A percentile compares a stretch with the other conserved stretches of the same genome.
Conservation (phyloP, 1,139 yeast genomes). For the Magnusiomyces clavatus region DNA sequence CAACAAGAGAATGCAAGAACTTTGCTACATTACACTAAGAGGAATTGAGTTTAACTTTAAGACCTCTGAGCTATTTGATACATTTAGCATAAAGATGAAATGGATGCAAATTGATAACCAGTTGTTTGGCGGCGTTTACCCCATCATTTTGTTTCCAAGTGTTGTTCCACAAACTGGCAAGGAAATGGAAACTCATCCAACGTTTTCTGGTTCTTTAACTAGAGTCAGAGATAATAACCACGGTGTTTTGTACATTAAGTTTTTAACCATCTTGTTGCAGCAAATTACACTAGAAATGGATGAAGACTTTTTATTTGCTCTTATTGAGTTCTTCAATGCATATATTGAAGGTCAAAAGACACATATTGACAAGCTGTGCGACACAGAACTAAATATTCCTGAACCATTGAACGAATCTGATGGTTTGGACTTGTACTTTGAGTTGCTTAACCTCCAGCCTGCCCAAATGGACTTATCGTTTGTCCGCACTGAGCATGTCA, state of each 20-base stretch:
- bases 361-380: conserved; percentile 49
- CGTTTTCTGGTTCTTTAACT: conserved; percentile 78
- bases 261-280: conserved; percentile 81
- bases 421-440: conserved; percentile 78
- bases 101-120: conserved; percentile 97
- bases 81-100: conserved; percentile 69
- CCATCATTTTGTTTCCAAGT: conserved; percentile 85
- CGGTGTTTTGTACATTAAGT: conserved; percentile 84
- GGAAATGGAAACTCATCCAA: conserved; percentile 85
- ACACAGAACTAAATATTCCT: conserved; percentile 55
- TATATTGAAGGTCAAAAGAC: conserved; percentile 48
- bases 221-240: conserved; percentile 81
- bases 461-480: conserved; percentile 82
- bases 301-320: conserved; percentile 82
- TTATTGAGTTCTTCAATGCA: conserved; percentile 63
- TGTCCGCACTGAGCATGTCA: conserved; percentile 78
- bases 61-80: conserved; percentile 79
- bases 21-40: conserved; percentile 70
- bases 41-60: conserved; percentile 78
- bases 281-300: conserved; percentile 90
- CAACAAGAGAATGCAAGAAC: conserved; percentile 62
- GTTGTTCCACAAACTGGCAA: conserved; percentile 78
- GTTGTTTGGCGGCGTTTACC: conserved; percentile 79
- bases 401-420: conserved; percentile 56
- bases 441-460: conserved; percentile 88